Evolutionary conservation across 441 rosid genomes (phyloP), one percentile per base, ranked within the genome.

Genomic region (Kokia cookei): DNA sequence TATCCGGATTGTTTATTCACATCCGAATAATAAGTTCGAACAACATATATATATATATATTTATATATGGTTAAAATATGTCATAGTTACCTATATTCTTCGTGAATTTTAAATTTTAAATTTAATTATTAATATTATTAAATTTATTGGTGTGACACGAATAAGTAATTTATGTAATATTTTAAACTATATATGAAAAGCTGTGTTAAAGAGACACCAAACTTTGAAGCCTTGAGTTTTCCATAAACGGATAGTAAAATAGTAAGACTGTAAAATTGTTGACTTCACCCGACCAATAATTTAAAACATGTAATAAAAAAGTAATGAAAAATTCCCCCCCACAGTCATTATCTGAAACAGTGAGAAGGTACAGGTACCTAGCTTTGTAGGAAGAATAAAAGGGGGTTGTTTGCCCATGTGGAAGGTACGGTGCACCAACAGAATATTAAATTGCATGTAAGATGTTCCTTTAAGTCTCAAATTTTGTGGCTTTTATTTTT

Each of bases 321-420:
- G 43, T 15, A 32, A 3, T 60, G 11, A 11, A 65, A 19, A 47
- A 47, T 45, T 45, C 55, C 70, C 35, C 11, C 47, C 11, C 35
- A 26, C 55, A 26, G 83, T 69, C 79, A 7, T 42, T 76, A 22
- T 85, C 81, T 73, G 58, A 0, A 78, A 82, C 72, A 78, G 78
- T 67, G 8, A 42, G 22, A 40, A 7, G 12, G 73, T 35, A 75
- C 71, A 80, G 83, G 42, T 22, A 57, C 74, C 76, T 71, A 82
- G 65, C 69, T 35, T 63, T 63, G 32, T 79, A 80, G 76, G 76
- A 48, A 48, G 63, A 73, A 75, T 22, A 75, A 72, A 74, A 71
- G 51, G 62, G 69, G 43, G 69, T 78, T 77, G 73, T 68, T 77
- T 32, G 45, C 84, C 85, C 89, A 83, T 83, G 89, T 77, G 68